Evolutionary conservation across 257 asterid species (phyloP), one percentile per base, ranked within the genome.

Genomic region (Misopates orontium): DNA sequence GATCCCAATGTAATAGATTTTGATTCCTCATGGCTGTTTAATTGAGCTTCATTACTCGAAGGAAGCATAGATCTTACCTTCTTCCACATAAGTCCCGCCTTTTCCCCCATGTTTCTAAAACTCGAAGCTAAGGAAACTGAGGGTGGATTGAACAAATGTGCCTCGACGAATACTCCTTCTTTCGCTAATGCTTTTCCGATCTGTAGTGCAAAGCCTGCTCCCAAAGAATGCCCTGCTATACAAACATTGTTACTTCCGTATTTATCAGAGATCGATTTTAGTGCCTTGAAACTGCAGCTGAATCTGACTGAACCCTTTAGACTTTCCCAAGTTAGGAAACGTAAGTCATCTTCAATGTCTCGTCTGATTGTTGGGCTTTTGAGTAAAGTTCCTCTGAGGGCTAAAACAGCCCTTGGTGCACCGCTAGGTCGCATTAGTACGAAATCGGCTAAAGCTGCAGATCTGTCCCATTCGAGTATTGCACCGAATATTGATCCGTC

Each of bases 201-300:
- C 81, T 94, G 99, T 40, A 94, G 96, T 17, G 99, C 96, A 56
- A 94, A 90, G 10, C 96, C 99, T 5, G 99, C 98, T 12, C 98
- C 99, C 24, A 94, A 75, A 5, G 99, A 90, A 70, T 94, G 99
- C 10, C 99, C 98, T 0, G 96, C 88, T 4, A 90, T 72, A 19
- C 98, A 90, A 11, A 88, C 83, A 17, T 83, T 88, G 74, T 76
- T 80, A 58, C 96, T 84, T 4, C 99, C 98, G 15, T 85, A 84
- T 67, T 85, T 88, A 0, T 76, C 84, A 4, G 90, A 84, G 0
- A 90, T 73, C 8, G 75, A 73, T 74, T 71, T 86, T 61, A 90
- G 68, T 0, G 91, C 93, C 66, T 80, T 80, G 1, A 82, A 50
- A 10, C 87, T 79, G 11, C 81, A 81, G 17, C 53, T 70, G 80